Percentiles rank a stretch among this genome's conserved stretches.
Evolutionary conservation across 2,329 filamentous ascomycete species (phyloP).

Genomic region (Lachnellula willkommii): DNA sequence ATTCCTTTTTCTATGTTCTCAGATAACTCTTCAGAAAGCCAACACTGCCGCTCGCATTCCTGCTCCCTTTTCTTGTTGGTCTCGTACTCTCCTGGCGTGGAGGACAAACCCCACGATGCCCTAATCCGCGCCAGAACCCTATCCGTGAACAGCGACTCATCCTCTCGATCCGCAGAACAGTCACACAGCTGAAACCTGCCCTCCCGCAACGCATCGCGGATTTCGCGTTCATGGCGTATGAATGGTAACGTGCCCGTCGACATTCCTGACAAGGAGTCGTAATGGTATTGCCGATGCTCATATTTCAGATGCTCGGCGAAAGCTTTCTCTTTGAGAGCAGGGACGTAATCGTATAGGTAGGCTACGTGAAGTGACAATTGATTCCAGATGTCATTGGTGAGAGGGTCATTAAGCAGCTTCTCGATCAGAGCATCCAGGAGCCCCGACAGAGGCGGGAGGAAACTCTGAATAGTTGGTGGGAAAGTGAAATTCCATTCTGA

Average conservation of each 20-base stretch:
- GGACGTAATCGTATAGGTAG: constrained; percentile 9
- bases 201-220: constrained; percentile 7
- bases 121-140: not conserved
- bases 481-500: constrained; percentile 8
- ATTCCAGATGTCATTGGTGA: not conserved
- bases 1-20: too few species aligned
- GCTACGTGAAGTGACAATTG: constrained; percentile 1
- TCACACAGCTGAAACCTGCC: not conserved
- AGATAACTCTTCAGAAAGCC: too few species aligned
- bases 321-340: constrained; percentile 6
- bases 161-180: not conserved
- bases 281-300: constrained; percentile 14
- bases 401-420: not conserved
- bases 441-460: constrained; percentile 4
- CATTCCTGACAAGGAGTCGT: constrained; percentile 12
- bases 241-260: constrained; percentile 5
- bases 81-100: too few species aligned
- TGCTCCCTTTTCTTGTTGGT: too few species aligned
- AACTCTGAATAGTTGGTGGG: not conserved
- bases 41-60: too few species aligned
- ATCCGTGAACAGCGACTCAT: not conserved
- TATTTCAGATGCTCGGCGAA: constrained; percentile 11
- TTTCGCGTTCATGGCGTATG: constrained; percentile 5
- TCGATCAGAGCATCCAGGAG: constrained; percentile 11
- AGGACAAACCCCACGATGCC: not conserved